A percentile compares a stretch with the other conserved stretches of the same genome.
These are phyloP conservation scores for Daldinia caldariorum DNA, from an alignment of 495 filamentous ascomycete genomes.

Conservation along the genomic window DNA sequence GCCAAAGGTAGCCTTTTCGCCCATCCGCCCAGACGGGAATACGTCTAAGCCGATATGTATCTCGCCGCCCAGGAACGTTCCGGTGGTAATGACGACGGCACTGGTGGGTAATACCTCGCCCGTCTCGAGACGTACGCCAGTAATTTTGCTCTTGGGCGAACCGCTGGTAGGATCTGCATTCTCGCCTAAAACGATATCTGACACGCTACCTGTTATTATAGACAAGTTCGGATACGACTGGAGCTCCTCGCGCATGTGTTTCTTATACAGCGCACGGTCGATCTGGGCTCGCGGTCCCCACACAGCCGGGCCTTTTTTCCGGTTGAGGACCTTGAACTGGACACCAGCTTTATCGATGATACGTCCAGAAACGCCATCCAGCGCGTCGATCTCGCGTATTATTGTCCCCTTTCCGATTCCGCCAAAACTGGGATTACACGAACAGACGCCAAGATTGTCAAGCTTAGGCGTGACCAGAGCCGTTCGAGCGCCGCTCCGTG, in stretches of 20 bases:
- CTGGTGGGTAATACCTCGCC: conserved; percentile 84
- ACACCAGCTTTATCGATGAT: conserved; percentile 94
- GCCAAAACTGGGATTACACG: conserved; percentile 96
- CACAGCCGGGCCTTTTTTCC: conserved; percentile 90
- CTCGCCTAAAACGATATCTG: conserved; percentile 82
- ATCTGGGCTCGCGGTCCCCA: conserved; percentile 98
- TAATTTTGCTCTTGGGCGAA: conserved; percentile 73
- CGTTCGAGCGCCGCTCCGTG: conserved; percentile 87
- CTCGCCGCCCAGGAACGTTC: conserved; percentile 94
- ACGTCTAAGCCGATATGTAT: conserved; percentile 92
- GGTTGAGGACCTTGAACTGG: conserved; percentile 89
- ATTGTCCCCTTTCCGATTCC: conserved; percentile 99
- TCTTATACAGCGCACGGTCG: conserved; percentile 88
- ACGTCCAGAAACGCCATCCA: conserved; percentile 89
- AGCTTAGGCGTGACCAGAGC: conserved; percentile 87
- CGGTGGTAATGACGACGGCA: conserved; percentile 92
- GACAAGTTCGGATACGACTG: conserved; percentile 76
- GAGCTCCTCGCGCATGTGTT: conserved; percentile 91
- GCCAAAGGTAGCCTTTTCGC: conserved; percentile 92
- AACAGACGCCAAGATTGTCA: conserved; percentile 93
- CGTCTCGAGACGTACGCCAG: conserved; percentile 86
- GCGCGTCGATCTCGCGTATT: conserved; percentile 91
- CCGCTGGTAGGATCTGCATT: conserved; percentile 57
- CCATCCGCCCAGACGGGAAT: conserved; percentile 89
- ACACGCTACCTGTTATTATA: conserved; percentile 86